Evolutionary conservation across 1,284 basidiomycete genomes (phyloP).

Genomic region (Athelia sp.): DNA sequence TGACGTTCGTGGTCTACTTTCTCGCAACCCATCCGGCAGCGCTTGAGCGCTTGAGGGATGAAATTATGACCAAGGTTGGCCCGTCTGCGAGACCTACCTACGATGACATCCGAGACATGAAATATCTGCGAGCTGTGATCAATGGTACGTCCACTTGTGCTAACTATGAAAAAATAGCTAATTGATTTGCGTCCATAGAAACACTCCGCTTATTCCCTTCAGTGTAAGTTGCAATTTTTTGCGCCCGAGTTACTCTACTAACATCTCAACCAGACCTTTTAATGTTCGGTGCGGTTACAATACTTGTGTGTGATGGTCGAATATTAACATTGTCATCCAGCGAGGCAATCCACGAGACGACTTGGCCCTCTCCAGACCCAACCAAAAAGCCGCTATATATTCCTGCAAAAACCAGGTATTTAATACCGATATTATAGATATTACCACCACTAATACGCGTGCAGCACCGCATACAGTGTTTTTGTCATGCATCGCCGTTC

Average conservation of each 20-base stretch:
- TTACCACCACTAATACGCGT: not conserved
- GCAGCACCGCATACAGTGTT: constrained; percentile 20
- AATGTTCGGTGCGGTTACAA: constrained; percentile 18
- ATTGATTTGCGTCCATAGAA: constrained; percentile 2
- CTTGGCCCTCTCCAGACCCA: constrained; percentile 23
- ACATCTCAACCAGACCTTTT: constrained; percentile 16
- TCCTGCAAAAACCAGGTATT: constrained; percentile 24
- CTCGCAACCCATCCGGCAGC: constrained; percentile 26
- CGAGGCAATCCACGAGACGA: constrained; percentile 17
- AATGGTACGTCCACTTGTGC: constrained; percentile 6
- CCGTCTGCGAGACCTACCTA: constrained; percentile 14
- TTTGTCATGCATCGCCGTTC: constrained; percentile 27
- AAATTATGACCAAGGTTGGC: constrained; percentile 23
- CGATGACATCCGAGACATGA: constrained; percentile 15
- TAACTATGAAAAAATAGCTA: not conserved
- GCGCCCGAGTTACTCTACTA: not conserved
- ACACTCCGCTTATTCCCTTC: constrained; percentile 12
- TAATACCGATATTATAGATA: not conserved
- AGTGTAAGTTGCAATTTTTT: constrained; percentile 4
- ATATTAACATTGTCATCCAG: constrained; percentile 6
- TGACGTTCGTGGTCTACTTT: constrained; percentile 27
- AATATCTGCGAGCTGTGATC: constrained; percentile 12
- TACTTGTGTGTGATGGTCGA: not conserved
- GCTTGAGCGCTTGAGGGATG: constrained; percentile 22
- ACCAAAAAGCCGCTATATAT: constrained; percentile 26